Base-by-base conservation (phyloP, 1,284 basidiomycete genomes). In the Moniliella sp. region DNA sequence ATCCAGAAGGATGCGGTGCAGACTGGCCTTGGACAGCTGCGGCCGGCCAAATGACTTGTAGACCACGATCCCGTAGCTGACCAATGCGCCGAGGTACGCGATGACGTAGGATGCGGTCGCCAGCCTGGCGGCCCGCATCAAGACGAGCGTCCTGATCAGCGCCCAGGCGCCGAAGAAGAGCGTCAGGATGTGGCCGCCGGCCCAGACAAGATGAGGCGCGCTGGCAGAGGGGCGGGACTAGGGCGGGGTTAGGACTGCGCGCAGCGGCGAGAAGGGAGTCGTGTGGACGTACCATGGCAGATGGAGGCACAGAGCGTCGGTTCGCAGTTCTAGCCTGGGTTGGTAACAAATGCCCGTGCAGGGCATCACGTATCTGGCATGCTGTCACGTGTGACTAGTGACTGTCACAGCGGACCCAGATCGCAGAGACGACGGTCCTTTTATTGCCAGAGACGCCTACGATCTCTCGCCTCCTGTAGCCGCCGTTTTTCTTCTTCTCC, bases 191-290 rank as follows among this genome's bases (percentile, higher is more conserved):
- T 61, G 58, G 27, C 57, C 58, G 5, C 48, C 45, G 4, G 57
- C 57, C 58, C 58, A 61, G 27, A 58, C 45, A 21, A 61, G 48
- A 36, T 61, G 58, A 15, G 55, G 56, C n/a, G 56, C 51, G 4
- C 51, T 52, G 7, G 52, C 44, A 28, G 47, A 34, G 18, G 45
- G 49, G 27, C 49, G 40, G 30, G 48, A 31, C 43, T 46, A n/a
- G n/a, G n/a, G n/a, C n/a, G n/a, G n/a, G n/a, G 30, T n/a, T n/a
- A 14, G 3, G 2, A 9, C 5, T 19, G 10, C 25, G 21, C 17
- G 3, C 5, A 19, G 17, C 7, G 5, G 30, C 5, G 21, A 5
- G 31, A 32, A 12, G 31, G 25, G n/a, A 17, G n/a, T 18, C 10
- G 3, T 7, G 19, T 13, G 12, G 14, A 26, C 7, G n/a, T n/a